Conservation (phyloP, 164 flowering plant genomes). For the Vitis amurensis region DNA sequence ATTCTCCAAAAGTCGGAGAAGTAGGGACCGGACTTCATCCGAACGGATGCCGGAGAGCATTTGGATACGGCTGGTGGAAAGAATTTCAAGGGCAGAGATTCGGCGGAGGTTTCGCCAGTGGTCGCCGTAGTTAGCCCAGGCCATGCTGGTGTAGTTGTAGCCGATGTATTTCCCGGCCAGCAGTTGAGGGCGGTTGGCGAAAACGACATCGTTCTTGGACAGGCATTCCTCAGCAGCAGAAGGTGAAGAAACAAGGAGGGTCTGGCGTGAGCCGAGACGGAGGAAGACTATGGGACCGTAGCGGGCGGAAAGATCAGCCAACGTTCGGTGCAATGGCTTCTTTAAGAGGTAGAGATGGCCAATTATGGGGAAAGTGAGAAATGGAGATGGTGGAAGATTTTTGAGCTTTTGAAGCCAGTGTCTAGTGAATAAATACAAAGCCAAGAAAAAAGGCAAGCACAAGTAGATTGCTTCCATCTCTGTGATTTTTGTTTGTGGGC, state of each 20-base stretch:
- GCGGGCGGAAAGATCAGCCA: background rate
- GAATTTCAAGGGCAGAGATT: conserved; percentile 8
- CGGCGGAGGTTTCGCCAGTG: conserved; percentile 17
- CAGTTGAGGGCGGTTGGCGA: conserved; percentile 12
- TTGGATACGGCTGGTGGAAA: conserved; percentile 6
- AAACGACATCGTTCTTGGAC: conserved; percentile 16
- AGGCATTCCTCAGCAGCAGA: conserved; percentile 16
- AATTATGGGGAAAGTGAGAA: conserved; percentile 8
- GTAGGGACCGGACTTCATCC: background rate
- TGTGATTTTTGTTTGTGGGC: no score
- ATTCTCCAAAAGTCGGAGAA: background rate
- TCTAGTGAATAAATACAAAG: background rate
- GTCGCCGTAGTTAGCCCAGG: conserved; percentile 10
- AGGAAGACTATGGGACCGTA: conserved; percentile 10
- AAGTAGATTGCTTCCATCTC: background rate
- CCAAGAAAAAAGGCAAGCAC: background rate
- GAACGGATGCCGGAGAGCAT: background rate
- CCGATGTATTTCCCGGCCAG: conserved; percentile 6
- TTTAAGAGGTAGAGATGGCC: conserved; percentile 9
- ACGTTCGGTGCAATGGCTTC: conserved; percentile 7
- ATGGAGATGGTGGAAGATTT: conserved; percentile 5
- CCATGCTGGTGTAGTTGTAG: conserved; percentile 10
- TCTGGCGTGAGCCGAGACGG: background rate
- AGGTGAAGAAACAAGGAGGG: conserved; percentile 11
- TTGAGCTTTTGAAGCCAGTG: background rate